Base-by-base conservation (phyloP, 1,284 basidiomycete genomes). In the Heterobasidion parviporum region DNA sequence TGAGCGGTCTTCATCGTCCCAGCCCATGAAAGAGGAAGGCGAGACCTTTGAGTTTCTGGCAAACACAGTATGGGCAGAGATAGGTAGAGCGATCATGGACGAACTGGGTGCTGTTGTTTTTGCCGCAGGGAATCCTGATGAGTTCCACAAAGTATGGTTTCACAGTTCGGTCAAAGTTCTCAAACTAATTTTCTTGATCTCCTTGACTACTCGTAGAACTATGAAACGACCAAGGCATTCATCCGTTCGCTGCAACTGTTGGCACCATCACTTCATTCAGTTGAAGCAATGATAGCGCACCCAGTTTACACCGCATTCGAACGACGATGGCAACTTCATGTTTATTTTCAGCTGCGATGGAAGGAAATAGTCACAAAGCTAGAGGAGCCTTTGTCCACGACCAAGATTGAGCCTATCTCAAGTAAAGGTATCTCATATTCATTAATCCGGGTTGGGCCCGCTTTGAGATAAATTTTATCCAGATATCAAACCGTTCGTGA, bases 311-410 rank as follows among this genome's bases (percentile, higher is more conserved):
- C 67, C 7, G 70, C 84, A 0, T 96, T 98, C 64, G 83, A 89
- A 65, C 79, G 83, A 56, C 79, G 94, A 45, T 99, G 96, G 95
- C 96, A 98, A 67, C 77, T 99, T 6, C 90, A 93, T 0, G 90
- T 98, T 15, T 99, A 99, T 68, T 98, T 97, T 70, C 96, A 99
- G 68, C 76, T 99, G 61, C 82, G 95, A n/a, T 96, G 94, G 88
- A 96, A 98, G 67, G 94, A 97, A 64, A 90, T 97, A 54, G 84
- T 96, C 1, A 72, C 77, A 0, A 77, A 77, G 49, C 72, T 95
- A 14, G 95, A 98, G 70, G 82, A 85, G 8, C 71, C 73, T 1
- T 71, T 96, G 26, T 67, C 70, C 10, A 65, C 64, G n/a, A 69
- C 73, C 16, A 72, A 70, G 51, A 65, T 83, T 32, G 78, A 79